Conservation (phyloP, 768 basidiomycete species). For the Boletus pseudo-olivaceus region DNA sequence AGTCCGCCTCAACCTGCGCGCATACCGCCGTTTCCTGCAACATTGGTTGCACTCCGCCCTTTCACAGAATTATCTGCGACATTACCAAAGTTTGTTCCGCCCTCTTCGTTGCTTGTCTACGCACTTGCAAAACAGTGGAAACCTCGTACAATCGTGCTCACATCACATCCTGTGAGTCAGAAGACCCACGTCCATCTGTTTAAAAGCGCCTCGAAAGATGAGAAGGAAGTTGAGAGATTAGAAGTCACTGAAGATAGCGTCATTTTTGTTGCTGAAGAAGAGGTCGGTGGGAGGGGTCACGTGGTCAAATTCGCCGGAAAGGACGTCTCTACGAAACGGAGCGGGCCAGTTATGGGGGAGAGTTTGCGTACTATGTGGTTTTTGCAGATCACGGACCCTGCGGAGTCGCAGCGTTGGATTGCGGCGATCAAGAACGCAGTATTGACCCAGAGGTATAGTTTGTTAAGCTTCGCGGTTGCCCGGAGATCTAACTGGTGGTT, state of each 20-base stretch:
- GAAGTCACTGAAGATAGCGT: constrained; percentile 75
- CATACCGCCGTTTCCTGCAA: constrained; percentile 63
- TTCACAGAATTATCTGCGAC: constrained; percentile 51
- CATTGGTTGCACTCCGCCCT: constrained; percentile 45
- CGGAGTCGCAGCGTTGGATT: constrained; percentile 75
- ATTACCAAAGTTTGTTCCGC: constrained; percentile 66
- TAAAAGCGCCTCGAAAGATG: constrained; percentile 55
- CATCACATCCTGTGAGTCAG: constrained; percentile 36
- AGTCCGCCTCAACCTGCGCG: constrained; percentile 3
- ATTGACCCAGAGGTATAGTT: constrained; percentile 59
- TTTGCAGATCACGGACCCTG: constrained; percentile 58
- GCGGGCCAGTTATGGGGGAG: constrained; percentile 11
- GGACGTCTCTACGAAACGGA: constrained; percentile 47
- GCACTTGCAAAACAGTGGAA: constrained; percentile 76
- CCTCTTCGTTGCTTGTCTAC: constrained; percentile 67
- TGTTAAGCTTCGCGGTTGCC: not conserved
- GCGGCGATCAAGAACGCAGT: constrained; percentile 68
- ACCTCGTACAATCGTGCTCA: constrained; percentile 56
- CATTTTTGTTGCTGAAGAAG: constrained; percentile 65
- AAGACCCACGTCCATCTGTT: constrained; percentile 68
- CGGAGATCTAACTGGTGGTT: not conserved
- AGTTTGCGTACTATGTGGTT: constrained; percentile 44
- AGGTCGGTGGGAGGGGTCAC: constrained; percentile 41
- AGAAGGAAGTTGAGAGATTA: constrained; percentile 69
- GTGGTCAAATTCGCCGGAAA: constrained; percentile 69